Base-by-base conservation (phyloP, 2,329 filamentous ascomycete genomes). In the Xylariaceae sp. region DNA sequence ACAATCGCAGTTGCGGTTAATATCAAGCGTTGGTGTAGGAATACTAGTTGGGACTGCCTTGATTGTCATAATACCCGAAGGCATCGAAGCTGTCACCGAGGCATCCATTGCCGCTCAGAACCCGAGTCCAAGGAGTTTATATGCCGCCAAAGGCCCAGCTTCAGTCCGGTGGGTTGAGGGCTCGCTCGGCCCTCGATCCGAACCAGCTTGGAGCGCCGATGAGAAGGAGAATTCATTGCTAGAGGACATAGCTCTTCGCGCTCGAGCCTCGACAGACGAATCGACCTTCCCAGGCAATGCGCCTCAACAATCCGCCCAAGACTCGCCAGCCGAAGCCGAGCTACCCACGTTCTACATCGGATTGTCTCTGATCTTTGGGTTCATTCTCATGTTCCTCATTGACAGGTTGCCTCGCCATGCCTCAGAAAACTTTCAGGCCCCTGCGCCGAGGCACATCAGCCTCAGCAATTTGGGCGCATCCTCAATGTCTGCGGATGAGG, bases 21-120 rank as follows among this genome's bases (percentile, higher is more conserved):
- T 97, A 72, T 95, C 93, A 18, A 92, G 92, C 59, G 84, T 97
- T 72, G 94, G 94, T 56, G 91, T 96, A 74, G 94, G 94, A 50
- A 89, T 99, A 55, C 80, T 99, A 7, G 92, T 99, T 13, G 94
- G 94, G 42, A 97, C 94, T 34, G 93, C 93, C 1, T 82, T 99
- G 65, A 93, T 97, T 65, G 92, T 99, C 37, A 97, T 99, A 71
- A 96, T 99, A 69, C 94, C 94, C 0, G 94, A 99, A 74, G 94
- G 94, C 44, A 88, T 97, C 61, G 92, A 97, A 72, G 93, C 94
- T 2, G 82, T 97, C 59, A 90, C 94, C 67, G 86, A 81, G 11
- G 77, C 81, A 2, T 74, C 76, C 1, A 72, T 77, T 59, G 66
- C 72, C 5, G 64, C 73, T 8, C 68, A 66, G 59, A 60, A 62